Evolutionary conservation across 2,329 filamentous ascomycete species (phyloP), one percentile per base, ranked within the genome.

Genomic region (Cladosporium oxysporum): DNA sequence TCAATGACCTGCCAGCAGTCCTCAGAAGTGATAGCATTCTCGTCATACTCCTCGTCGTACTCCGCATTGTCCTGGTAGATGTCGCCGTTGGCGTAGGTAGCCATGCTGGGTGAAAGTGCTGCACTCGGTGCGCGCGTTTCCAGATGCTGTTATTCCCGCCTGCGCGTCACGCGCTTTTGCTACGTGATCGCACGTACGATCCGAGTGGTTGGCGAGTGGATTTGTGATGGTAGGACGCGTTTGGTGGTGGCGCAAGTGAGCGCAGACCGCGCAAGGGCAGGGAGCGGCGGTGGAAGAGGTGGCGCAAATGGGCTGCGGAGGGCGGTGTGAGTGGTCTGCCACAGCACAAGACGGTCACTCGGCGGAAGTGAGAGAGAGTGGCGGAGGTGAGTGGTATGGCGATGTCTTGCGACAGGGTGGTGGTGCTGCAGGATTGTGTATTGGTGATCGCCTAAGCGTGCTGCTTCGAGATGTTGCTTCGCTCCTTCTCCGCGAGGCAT

Each of bases 1-100:
- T 91, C 93, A 77, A 99, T 98, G 75, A 98, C 94, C 70, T 91
- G 91, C 95, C 96, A 99, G 83, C 93, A 97, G 81, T 99, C 96
- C 83, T 98, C 95, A 68, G 93, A 92, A 29, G 93, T 97, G 81
- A 98, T 97, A 72, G 69, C 67, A 66, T 69, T 70, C 49, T 67
- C 64, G 47, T 73, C 72, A 33, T 74, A 71, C 18, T 69, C 69
- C n/a, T 69, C 66, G 7, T 73, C 71, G 23, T 29, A 35, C 50
- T 65, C 63, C 55, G 50, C 37, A 47, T 33, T 35, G 41, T 60
- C 55, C 55, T 65, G 55, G 31, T 53, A 41, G 53, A 47, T 33
- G 44, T 65, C 49, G 41, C 63, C 63, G 57, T 65, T 65, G 55
- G 63, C 57, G 63, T 65, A 65, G 31, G 63, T 44, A 29, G 63